Conservation (phyloP, 805 yeast species). For the Debaryomyces tyrocola region DNA sequence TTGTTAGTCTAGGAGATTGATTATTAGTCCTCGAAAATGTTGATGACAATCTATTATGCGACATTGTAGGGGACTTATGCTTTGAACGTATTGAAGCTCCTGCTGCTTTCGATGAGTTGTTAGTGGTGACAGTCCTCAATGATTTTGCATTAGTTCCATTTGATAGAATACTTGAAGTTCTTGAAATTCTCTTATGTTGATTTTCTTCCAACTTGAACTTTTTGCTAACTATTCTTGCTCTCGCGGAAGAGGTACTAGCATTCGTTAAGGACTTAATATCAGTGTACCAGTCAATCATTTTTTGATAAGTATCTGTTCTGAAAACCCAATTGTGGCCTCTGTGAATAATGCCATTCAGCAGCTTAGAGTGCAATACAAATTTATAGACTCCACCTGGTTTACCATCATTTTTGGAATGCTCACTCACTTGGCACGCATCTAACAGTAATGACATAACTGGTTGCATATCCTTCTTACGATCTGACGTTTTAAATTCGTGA, state of each 20-base stretch:
- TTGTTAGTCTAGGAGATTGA: slow-evolving; percentile 37
- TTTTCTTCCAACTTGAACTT: slow-evolving; percentile 9
- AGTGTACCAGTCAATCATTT: slow-evolving; percentile 82
- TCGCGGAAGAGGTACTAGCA: slow-evolving; percentile 58
- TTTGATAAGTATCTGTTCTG: slow-evolving; percentile 77
- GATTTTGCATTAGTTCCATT: slow-evolving; percentile 14
- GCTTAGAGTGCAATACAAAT: slow-evolving; percentile 75
- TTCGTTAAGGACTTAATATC: slow-evolving; percentile 70
- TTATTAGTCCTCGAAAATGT: slow-evolving; percentile 34
- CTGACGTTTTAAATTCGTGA: slow-evolving; percentile 86
- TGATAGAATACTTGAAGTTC: slow-evolving; percentile 19
- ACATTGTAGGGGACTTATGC: not conserved
- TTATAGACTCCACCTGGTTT: slow-evolving; percentile 58
- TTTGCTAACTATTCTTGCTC: slow-evolving; percentile 44
- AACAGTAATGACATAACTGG: slow-evolving; percentile 84
- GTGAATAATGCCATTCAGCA: slow-evolving; percentile 68
- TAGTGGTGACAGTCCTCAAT: slow-evolving; percentile 12
- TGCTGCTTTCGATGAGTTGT: slow-evolving; percentile 3
- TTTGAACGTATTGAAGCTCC: slow-evolving; percentile 3
- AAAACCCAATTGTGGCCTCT: slow-evolving; percentile 94
- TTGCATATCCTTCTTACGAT: slow-evolving; percentile 73
- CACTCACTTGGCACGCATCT: slow-evolving; percentile 78
- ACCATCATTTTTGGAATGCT: slow-evolving; percentile 75
- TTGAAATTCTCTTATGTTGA: slow-evolving; percentile 10
- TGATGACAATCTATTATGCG: slow-evolving; percentile 24